Evolutionary conservation across 2,329 filamentous ascomycete genomes (phyloP).

Genomic region (Hypocreales sp.): DNA sequence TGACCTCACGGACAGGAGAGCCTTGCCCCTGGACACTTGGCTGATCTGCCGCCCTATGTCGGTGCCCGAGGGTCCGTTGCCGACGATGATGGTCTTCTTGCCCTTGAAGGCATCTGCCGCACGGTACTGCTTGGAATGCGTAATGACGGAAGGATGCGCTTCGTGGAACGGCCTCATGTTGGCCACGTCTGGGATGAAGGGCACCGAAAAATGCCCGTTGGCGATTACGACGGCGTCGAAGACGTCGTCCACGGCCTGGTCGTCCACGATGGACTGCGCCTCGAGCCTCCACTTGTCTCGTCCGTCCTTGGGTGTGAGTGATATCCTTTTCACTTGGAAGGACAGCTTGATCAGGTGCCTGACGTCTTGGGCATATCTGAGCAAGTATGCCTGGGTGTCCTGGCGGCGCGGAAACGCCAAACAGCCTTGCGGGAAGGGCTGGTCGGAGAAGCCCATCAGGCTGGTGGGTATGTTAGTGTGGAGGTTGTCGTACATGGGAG

Average conservation of each 20-base stretch:
- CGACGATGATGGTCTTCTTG: slow-evolving; percentile 71
- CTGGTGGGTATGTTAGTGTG: slow-evolving; percentile 77
- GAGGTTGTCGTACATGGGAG: slow-evolving; percentile 66
- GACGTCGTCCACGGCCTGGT: slow-evolving; percentile 20
- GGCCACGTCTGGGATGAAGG: slow-evolving; percentile 47
- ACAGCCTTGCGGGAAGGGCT: slow-evolving; percentile 44
- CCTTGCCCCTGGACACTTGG: slow-evolving; percentile 36
- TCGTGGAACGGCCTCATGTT: slow-evolving; percentile 44
- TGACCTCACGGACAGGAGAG: slow-evolving; percentile 50
- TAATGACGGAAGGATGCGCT: slow-evolving; percentile 43
- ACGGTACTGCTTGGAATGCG: slow-evolving; percentile 71
- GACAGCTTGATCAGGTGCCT: slow-evolving; percentile 52
- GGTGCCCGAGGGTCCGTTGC: slow-evolving; percentile 69
- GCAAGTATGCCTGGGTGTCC: slow-evolving; percentile 58
- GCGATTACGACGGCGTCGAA: slow-evolving; percentile 68
- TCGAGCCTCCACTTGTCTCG: slow-evolving; percentile 46
- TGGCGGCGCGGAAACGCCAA: slow-evolving; percentile 63
- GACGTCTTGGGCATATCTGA: slow-evolving; percentile 54
- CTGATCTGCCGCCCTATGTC: slow-evolving; percentile 72
- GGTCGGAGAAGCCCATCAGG: slow-evolving; percentile 68
- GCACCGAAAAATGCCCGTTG: slow-evolving; percentile 59
- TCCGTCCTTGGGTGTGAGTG: slow-evolving; percentile 11
- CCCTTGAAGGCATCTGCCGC: slow-evolving; percentile 42
- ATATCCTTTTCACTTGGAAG: slow-evolving; percentile 50
- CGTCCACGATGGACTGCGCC: slow-evolving; percentile 32